Conservation (phyloP, 257 asterid species). For the Linaria vulgaris region DNA sequence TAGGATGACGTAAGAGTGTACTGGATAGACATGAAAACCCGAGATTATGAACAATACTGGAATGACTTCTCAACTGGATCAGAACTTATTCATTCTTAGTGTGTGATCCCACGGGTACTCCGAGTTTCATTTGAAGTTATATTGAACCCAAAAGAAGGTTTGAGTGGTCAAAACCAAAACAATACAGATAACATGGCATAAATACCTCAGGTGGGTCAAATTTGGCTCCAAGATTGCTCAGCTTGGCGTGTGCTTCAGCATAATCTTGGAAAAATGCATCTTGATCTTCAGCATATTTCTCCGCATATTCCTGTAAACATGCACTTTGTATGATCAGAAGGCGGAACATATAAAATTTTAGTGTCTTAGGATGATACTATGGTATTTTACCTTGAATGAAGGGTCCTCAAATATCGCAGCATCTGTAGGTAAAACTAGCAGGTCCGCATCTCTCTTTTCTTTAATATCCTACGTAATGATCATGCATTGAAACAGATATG, state of each 20-base stretch:
- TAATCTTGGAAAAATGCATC: slow-evolving; percentile 88
- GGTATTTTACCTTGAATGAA: slow-evolving; percentile 72
- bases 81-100: not conserved
- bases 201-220: slow-evolving; percentile 94
- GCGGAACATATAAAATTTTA: slow-evolving; percentile 11
- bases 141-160: not conserved
- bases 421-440: slow-evolving; percentile 94
- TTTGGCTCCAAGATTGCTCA: slow-evolving; percentile 93
- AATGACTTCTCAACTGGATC: slow-evolving; percentile 1
- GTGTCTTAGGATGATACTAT: not conserved
- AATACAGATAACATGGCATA: not conserved
- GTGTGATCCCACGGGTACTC: not conserved
- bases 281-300: slow-evolving; percentile 88
- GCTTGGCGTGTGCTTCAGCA: slow-evolving; percentile 96
- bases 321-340: slow-evolving; percentile 23
- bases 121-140: slow-evolving; percentile 9
- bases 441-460: slow-evolving; percentile 78
- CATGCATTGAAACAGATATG: slow-evolving; percentile 21
- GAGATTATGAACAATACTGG: slow-evolving; percentile 1
- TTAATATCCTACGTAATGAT: slow-evolving; percentile 68
- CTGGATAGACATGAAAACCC: not conserved
- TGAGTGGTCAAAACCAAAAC: slow-evolving; percentile 1
- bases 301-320: slow-evolving; percentile 66
- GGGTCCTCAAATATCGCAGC: slow-evolving; percentile 94
- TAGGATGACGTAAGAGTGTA: too few relatives aligned